These are phyloP conservation scores for Ceratobasidium sp. DNA, from an alignment of 1,284 basidiomycete species.

Conservation along the genomic window DNA sequence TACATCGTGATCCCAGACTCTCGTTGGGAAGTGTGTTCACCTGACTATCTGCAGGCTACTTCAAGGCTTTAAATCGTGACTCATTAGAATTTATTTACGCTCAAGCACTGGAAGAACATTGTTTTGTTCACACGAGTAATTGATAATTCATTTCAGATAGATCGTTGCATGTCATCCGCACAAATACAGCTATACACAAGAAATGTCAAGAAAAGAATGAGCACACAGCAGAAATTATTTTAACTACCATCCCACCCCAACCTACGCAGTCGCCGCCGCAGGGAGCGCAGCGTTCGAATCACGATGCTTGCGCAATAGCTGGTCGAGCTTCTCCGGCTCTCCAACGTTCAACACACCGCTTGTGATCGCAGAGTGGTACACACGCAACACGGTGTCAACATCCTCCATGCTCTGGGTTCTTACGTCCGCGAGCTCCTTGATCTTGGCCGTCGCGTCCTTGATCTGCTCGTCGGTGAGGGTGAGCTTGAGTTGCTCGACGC, in stretches of 20 bases:
- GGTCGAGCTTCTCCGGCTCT: conserved; percentile 88
- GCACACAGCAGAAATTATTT: conserved; percentile 26
- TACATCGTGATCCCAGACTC: too few relatives aligned
- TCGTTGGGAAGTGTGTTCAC: too few relatives aligned
- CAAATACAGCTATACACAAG: conserved; percentile 34
- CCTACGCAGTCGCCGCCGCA: conserved; percentile 16
- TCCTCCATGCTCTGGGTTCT: conserved; percentile 99
- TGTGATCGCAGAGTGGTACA: conserved; percentile 93
- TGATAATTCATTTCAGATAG: conserved; percentile 8
- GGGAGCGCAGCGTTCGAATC: conserved; percentile 53
- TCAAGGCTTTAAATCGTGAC: too few relatives aligned
- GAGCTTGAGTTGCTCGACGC: conserved; percentile 96
- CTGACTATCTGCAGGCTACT: too few relatives aligned
- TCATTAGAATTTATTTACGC: too few relatives aligned
- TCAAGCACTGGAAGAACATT: too few relatives aligned
- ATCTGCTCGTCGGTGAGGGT: conserved; percentile 88
- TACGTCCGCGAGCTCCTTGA: conserved; percentile 99
- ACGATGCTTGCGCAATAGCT: conserved; percentile 81
- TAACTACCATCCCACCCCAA: background rate
- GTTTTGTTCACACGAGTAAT: background rate
- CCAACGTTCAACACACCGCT: conserved; percentile 89
- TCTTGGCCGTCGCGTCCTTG: conserved; percentile 99
- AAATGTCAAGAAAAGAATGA: conserved; percentile 23
- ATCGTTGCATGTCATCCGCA: background rate
- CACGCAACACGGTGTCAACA: conserved; percentile 95